Evolutionary conservation across 495 filamentous ascomycete genomes (phyloP), one percentile per base, ranked within the genome.

Genomic region (Aspergillus heteromorphus): DNA sequence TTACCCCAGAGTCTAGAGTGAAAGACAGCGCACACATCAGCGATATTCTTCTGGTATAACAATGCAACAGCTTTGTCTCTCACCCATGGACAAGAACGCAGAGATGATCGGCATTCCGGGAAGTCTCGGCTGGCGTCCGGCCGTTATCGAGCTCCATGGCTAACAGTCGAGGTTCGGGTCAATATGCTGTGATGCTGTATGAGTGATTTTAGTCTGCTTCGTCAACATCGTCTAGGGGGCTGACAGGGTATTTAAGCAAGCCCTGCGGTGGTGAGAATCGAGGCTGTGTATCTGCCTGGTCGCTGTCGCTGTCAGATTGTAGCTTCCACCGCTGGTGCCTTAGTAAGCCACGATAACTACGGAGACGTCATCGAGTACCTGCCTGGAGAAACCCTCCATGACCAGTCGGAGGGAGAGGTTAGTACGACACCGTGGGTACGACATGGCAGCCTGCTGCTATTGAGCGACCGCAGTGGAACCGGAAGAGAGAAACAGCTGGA

Each of bases 1-100:
- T 95, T 96, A 14, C 92, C 92, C 93, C 93, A 96, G 55, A 95
- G 80, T 34, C 90, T 90, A 54, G 53, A 6, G 21, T 17, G 11
- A 14, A 2, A 30, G 45, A 48, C 13, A 30, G 18, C 5, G 17
- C 21, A 50, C 0, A 38, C 14, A 7, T 38, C 21, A 17, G 29
- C 20, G 6, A 36, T 9, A 19, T 40, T 40, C 2, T 38, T 45
- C 18, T 16, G 41, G 18, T 11, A 9, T 8, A 5, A 6, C 6
- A 25, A 25, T 20, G 6, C 41, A 45, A 1, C 10, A n/a, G 21
- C 8, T n/a, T 11, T 51, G 23, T 16, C 38, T 61, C 81, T 64
- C 80, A 93, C 91, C 92, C 92, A 71, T 97, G 92, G 30, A 96
- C 84, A n/a, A 97, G 76, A n/a, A 97, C 90, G 67, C 87, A 90